Evolutionary conservation across 805 yeast genomes (phyloP).

Genomic region (Metschnikowia shivogae): DNA sequence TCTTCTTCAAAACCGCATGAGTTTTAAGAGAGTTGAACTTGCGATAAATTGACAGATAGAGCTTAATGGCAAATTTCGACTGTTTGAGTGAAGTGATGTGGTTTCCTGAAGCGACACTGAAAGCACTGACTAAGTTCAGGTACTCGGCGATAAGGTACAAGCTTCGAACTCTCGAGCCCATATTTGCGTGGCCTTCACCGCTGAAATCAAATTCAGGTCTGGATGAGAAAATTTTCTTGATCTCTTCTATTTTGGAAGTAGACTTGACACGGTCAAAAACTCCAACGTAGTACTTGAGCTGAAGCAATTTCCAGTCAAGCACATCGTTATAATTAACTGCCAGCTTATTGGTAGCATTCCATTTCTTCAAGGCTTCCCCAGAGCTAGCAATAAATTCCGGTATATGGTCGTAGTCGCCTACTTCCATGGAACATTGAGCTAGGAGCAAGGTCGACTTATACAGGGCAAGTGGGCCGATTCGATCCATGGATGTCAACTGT

Average conservation of each 20-base stretch:
- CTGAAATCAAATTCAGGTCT: conserved; percentile 28
- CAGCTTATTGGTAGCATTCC: not conserved
- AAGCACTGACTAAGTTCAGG: conserved; percentile 27
- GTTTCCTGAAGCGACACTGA: conserved; percentile 19
- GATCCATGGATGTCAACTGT: not conserved
- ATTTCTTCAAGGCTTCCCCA: conserved; percentile 9
- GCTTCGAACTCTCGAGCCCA: conserved; percentile 23
- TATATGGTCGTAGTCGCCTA: conserved; percentile 5
- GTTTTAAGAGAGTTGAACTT: conserved; percentile 25
- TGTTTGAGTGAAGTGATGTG: conserved; percentile 32
- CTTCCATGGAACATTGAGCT: conserved; percentile 6
- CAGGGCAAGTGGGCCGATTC: not conserved
- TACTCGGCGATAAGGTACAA: conserved; percentile 32
- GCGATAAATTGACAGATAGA: conserved; percentile 51
- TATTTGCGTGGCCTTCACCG: conserved; percentile 9
- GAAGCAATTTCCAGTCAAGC: conserved; percentile 26
- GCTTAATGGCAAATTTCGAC: conserved; percentile 46
- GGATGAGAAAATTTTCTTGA: conserved; percentile 21
- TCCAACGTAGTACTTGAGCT: conserved; percentile 25
- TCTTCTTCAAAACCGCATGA: conserved; percentile 31
- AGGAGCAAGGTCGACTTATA: conserved; percentile 6
- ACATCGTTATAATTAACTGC: conserved; percentile 13
- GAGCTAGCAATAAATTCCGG: conserved; percentile 16
- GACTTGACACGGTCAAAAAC: conserved; percentile 20
- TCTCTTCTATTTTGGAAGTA: conserved; percentile 19